Evolutionary conservation across 805 yeast species (phyloP).

Genomic region (Lipomyces orientalis): DNA sequence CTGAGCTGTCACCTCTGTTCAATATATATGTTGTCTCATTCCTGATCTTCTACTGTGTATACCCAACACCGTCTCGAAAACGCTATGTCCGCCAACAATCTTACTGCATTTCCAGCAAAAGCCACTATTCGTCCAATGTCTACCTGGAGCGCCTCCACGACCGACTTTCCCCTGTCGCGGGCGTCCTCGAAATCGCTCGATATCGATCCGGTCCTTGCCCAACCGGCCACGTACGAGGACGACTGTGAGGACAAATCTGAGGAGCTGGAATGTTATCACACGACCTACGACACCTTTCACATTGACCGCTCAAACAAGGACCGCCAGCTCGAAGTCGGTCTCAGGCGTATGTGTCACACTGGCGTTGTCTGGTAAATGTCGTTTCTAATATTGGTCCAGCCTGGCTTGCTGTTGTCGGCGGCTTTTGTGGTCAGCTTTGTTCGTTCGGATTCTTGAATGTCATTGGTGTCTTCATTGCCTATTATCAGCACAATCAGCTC

Average conservation of each 20-base stretch:
- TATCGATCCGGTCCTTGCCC: neutral
- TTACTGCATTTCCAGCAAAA: neutral
- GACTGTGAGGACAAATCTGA: neutral
- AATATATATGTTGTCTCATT: neutral
- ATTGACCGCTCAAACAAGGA: conserved; percentile 8
- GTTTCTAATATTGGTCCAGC: conserved; percentile 40
- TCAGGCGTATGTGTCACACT: conserved; percentile 17
- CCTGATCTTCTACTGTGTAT: neutral
- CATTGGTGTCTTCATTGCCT: conserved; percentile 31
- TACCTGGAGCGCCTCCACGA: neutral
- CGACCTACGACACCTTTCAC: conserved; percentile 19
- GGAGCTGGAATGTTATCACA: neutral
- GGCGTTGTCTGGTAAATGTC: neutral
- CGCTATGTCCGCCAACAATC: neutral
- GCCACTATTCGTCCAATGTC: neutral
- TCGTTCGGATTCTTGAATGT: conserved; percentile 59
- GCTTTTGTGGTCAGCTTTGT: conserved; percentile 61
- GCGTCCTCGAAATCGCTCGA: neutral
- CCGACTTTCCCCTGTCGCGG: neutral
- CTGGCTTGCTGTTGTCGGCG: conserved; percentile 59
- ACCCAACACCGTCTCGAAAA: neutral
- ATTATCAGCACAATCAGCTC: conserved; percentile 33
- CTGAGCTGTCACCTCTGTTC: neutral
- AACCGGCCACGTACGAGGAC: neutral
- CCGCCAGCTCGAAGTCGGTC: conserved; percentile 23